phyloP scores from a whole-genome alignment of 2,329 filamentous ascomycete species.

The Zasmidium citrigriseum region DNA sequence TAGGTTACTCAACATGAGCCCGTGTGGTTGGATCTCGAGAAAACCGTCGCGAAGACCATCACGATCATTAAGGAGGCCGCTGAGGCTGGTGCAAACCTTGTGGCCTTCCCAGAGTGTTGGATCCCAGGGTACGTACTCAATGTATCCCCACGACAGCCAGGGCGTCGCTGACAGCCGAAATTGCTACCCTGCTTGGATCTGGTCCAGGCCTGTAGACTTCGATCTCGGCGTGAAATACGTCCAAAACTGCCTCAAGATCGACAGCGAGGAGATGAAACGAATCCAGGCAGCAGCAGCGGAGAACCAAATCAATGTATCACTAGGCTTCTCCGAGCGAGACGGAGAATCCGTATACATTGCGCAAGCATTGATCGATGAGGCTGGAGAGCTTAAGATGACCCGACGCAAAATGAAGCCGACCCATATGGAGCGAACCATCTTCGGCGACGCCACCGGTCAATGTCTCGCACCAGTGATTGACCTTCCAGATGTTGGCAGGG shows the following conservation, averaged over 20 bases:
- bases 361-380: conserved; percentile 39
- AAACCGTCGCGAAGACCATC: conserved; percentile 58
- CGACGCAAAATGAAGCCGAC: conserved; percentile 46
- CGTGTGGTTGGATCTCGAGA: conserved; percentile 60
- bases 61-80: conserved; percentile 59
- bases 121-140: too few species aligned
- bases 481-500: conserved; percentile 32
- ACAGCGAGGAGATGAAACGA: conserved; percentile 45
- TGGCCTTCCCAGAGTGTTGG: conserved; percentile 53
- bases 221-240: conserved; percentile 44
- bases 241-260: conserved; percentile 44
- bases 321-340: conserved; percentile 44
- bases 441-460: conserved; percentile 41
- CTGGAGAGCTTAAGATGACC: conserved; percentile 39
- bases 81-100: conserved; percentile 53
- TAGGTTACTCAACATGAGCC: conserved; percentile 60
- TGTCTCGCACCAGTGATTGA: conserved; percentile 39
- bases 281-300: conserved; percentile 41
- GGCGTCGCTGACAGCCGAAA: too few species aligned
- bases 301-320: conserved; percentile 38
- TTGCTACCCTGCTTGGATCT: conserved; percentile 49
- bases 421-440: conserved; percentile 47
- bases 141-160: too few species aligned
- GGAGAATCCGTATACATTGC: conserved; percentile 43
- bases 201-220: conserved; percentile 47